These are phyloP conservation scores for Calonectria pseudoreteaudii DNA, from an alignment of 2,329 filamentous ascomycete genomes.

Conservation along the genomic window DNA sequence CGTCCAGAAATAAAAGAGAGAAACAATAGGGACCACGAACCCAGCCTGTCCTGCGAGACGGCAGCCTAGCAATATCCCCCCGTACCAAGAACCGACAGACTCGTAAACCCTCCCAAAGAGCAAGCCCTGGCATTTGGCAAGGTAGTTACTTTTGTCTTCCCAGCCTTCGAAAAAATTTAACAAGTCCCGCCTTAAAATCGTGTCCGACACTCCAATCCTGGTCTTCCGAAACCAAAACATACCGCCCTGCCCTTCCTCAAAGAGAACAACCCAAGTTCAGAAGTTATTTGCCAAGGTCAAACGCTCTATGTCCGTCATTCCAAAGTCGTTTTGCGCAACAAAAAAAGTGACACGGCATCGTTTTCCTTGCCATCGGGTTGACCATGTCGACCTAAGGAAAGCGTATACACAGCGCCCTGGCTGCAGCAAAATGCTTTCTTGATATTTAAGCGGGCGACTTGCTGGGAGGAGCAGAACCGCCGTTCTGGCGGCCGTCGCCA, in stretches of 20 bases:
- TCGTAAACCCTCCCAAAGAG: conserved; percentile 47
- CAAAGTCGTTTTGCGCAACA: conserved; percentile 51
- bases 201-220: conserved; percentile 54
- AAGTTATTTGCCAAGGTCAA: conserved; percentile 58
- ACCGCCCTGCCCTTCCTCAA: conserved; percentile 51
- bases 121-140: conserved; percentile 45
- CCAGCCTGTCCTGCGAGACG: conserved; percentile 31
- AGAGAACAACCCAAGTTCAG: conserved; percentile 56
- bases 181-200: conserved; percentile 50
- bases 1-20: conserved; percentile 20
- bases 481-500: conserved; percentile 72
- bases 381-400: conserved; percentile 43
- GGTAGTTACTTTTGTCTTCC: conserved; percentile 57
- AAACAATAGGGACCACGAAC: conserved; percentile 18
- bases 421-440: conserved; percentile 31
- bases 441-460: conserved; percentile 68
- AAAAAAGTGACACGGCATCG: conserved; percentile 42
- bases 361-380: conserved; percentile 31
- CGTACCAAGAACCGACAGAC: conserved; percentile 44
- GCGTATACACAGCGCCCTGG: conserved; percentile 42
- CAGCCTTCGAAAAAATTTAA: conserved; percentile 49
- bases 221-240: conserved; percentile 52
- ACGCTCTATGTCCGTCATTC: conserved; percentile 59
- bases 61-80: conserved; percentile 44
- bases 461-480: conserved; percentile 65